Evolutionary conservation across 768 basidiomycete genomes (phyloP).

Genomic region (Scleroderma citrinum): DNA sequence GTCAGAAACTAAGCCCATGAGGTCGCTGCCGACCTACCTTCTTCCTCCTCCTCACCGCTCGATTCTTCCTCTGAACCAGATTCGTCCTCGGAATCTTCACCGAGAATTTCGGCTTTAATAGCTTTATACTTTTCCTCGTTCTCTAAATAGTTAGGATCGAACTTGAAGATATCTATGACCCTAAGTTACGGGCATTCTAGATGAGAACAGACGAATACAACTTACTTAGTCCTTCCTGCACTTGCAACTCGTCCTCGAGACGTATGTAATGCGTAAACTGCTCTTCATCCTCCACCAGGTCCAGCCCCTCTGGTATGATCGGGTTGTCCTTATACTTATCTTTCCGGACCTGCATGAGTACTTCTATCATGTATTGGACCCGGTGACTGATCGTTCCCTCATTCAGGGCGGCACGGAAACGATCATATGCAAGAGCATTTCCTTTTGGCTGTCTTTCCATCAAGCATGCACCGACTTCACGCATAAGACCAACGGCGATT

Average conservation of each 20-base stretch:
- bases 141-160: slow-evolving; percentile 79
- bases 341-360: slow-evolving; percentile 97
- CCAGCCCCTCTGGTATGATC: slow-evolving; percentile 86
- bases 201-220: slow-evolving; percentile 10
- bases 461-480: slow-evolving; percentile 94
- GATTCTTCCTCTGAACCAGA: slow-evolving; percentile 58
- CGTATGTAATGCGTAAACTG: slow-evolving; percentile 94
- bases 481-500: slow-evolving; percentile 95
- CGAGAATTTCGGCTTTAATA: slow-evolving; percentile 92
- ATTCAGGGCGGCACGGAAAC: slow-evolving; percentile 94
- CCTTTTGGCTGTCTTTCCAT: slow-evolving; percentile 92
- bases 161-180: slow-evolving; percentile 84
- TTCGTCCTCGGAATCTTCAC: slow-evolving; percentile 76
- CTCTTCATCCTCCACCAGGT: slow-evolving; percentile 96
- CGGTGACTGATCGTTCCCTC: slow-evolving; percentile 93
- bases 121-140: slow-evolving; percentile 92
- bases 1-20: slow-evolving; percentile 22
- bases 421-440: slow-evolving; percentile 91
- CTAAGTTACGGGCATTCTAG: slow-evolving; percentile 6
- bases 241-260: slow-evolving; percentile 87
- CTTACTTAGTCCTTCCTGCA: slow-evolving; percentile 92
- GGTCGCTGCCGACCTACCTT: slow-evolving; percentile 32
- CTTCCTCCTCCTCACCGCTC: slow-evolving; percentile 55
- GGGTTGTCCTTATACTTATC: slow-evolving; percentile 99
- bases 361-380: slow-evolving; percentile 99